Evolutionary conservation across 768 basidiomycete genomes (phyloP).

Genomic region (Boletus patriciae): DNA sequence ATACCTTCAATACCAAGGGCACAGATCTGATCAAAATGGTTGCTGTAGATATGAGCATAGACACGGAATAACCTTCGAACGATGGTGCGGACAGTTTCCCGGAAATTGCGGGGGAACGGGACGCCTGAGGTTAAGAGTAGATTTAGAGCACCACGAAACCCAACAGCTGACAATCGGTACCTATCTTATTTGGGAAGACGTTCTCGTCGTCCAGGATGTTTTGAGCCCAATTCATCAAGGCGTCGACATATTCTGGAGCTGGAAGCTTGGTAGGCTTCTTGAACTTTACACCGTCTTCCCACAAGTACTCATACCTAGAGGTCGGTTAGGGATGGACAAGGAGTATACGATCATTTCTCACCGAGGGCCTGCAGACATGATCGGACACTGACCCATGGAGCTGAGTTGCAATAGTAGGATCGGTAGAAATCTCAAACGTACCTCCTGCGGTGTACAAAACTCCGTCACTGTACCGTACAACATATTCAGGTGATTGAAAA

Average conservation of each 20-base stretch:
- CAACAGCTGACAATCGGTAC: constrained; percentile 38
- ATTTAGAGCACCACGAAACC: constrained; percentile 8
- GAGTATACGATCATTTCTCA: constrained; percentile 34
- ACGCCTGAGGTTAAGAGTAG: constrained; percentile 55
- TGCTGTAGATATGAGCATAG: constrained; percentile 98
- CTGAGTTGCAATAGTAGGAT: constrained; percentile 11
- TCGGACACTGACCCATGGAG: constrained; percentile 64
- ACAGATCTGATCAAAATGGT: constrained; percentile 98
- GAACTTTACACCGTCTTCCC: constrained; percentile 89
- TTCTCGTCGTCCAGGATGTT: constrained; percentile 87
- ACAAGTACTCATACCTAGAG: constrained; percentile 88
- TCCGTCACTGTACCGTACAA: constrained; percentile 97
- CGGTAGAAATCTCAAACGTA: constrained; percentile 33
- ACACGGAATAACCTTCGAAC: constrained; percentile 92
- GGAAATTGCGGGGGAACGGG: constrained; percentile 87
- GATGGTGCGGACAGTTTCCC: constrained; percentile 88
- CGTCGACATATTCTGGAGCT: constrained; percentile 95
- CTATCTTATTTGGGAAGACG: constrained; percentile 94
- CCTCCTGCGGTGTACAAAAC: constrained; percentile 94
- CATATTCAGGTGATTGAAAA: constrained; percentile 99
- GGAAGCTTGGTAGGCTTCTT: constrained; percentile 92
- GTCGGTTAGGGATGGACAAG: constrained; percentile 4
- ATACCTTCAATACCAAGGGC: constrained; percentile 96
- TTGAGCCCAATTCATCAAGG: constrained; percentile 99
- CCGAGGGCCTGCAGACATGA: constrained; percentile 96